A percentile compares a stretch with the other conserved stretches of the same genome.
Evolutionary conservation across 306 rosid species (phyloP).

Genomic region (Astragalus glycyphyllos): DNA sequence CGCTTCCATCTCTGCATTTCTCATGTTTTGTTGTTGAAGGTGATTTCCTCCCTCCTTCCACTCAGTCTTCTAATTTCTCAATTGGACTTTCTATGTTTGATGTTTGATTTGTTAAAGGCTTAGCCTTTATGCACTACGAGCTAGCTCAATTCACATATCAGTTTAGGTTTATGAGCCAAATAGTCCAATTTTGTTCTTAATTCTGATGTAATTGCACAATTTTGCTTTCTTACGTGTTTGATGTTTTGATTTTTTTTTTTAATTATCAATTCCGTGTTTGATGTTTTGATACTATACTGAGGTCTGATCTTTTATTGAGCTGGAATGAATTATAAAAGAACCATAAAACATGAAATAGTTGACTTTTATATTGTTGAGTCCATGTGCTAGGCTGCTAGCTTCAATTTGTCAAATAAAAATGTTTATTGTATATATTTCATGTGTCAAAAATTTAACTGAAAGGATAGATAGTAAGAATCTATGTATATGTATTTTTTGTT

Average conservation of each 20-base stretch:
- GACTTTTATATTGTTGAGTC: slow-evolving; percentile 39
- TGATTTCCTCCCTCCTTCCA: background rate
- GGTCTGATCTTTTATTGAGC: slow-evolving; percentile 15
- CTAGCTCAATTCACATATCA: background rate
- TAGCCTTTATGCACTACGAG: slow-evolving; percentile 18
- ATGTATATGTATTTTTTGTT: too few species aligned
- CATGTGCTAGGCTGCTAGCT: background rate
- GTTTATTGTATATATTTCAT: too few species aligned
- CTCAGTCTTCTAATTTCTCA: slow-evolving; percentile 20
- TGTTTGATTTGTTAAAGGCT: background rate
- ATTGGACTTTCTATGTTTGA: background rate
- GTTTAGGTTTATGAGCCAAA: slow-evolving; percentile 5
- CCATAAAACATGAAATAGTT: slow-evolving; percentile 1
- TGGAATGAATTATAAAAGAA: slow-evolving; percentile 17
- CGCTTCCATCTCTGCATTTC: background rate
- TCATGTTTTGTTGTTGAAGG: background rate
- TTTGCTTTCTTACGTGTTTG: slow-evolving; percentile 16
- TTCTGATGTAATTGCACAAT: slow-evolving; percentile 16
- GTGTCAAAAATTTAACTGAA: too few species aligned
- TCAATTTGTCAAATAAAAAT: too few species aligned
- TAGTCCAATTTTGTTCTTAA: background rate
- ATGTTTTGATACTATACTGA: slow-evolving; percentile 6
- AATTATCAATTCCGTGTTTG: background rate
- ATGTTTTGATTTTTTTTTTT: background rate
- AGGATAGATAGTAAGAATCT: too few species aligned